phyloP scores from a whole-genome alignment of 2,329 filamentous ascomycete species.

The Claviceps sp. region DNA sequence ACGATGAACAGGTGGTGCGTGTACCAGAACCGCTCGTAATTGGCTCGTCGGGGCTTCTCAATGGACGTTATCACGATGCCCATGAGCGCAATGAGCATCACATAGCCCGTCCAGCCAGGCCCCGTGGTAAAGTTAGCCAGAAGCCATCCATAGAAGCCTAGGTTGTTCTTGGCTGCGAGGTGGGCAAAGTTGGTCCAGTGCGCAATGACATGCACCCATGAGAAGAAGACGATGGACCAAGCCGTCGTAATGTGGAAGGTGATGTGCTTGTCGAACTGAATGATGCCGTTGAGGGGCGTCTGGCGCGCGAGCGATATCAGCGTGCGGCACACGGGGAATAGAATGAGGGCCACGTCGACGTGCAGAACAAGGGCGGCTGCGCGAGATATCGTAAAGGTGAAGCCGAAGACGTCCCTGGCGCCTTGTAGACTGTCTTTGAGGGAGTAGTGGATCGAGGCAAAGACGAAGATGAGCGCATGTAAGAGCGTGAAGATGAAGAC shows the following conservation, averaged over 20 bases:
- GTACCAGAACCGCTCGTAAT: slow-evolving; percentile 87
- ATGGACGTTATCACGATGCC: slow-evolving; percentile 66
- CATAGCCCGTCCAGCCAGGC: slow-evolving; percentile 74
- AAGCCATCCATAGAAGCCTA: slow-evolving; percentile 67
- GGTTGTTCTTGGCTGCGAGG: slow-evolving; percentile 58
- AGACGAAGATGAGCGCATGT: slow-evolving; percentile 65
- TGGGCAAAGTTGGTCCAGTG: slow-evolving; percentile 81
- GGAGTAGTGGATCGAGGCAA: slow-evolving; percentile 68
- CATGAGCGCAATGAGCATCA: slow-evolving; percentile 69
- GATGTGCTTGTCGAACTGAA: slow-evolving; percentile 83
- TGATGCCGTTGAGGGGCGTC: slow-evolving; percentile 72
- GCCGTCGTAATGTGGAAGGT: slow-evolving; percentile 76
- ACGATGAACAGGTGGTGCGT: slow-evolving; percentile 78
- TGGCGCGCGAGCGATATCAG: slow-evolving; percentile 69
- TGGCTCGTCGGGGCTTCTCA: slow-evolving; percentile 64
- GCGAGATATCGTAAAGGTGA: slow-evolving; percentile 65
- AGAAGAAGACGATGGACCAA: slow-evolving; percentile 82
- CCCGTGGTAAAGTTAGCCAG: slow-evolving; percentile 66
- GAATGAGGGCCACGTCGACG: slow-evolving; percentile 65
- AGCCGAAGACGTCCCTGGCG: slow-evolving; percentile 55
- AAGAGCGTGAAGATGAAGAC: slow-evolving; percentile 62
- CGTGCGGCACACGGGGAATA: slow-evolving; percentile 73
- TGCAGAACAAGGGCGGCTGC: slow-evolving; percentile 65
- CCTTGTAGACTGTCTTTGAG: slow-evolving; percentile 60
- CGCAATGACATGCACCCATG: slow-evolving; percentile 73